A percentile compares a stretch with the other conserved stretches of the same genome.
These are phyloP conservation scores for Pyrrhoderma lamaoense DNA, from an alignment of 1,284 basidiomycete species.

Conservation along the genomic window DNA sequence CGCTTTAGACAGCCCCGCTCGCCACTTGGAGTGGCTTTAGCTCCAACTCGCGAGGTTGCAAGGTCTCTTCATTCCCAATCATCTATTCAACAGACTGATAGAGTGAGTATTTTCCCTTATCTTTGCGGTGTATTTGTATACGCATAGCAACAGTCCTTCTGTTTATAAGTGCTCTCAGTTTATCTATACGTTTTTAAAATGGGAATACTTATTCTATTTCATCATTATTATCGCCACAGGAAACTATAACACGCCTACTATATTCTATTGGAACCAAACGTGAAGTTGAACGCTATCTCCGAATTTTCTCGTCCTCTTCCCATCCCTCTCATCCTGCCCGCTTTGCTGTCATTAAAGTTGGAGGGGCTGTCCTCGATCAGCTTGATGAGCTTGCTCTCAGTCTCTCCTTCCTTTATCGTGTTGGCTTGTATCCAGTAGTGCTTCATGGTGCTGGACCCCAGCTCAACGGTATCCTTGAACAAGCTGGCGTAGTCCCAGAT, in stretches of 20 bases:
- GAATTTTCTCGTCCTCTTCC: constrained; percentile 88
- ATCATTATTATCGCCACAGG: constrained; percentile 54
- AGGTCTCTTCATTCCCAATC: constrained; percentile 8
- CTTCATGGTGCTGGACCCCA: constrained; percentile 95
- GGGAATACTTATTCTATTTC: too few relatives aligned
- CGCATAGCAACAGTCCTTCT: too few relatives aligned
- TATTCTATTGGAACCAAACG: constrained; percentile 94
- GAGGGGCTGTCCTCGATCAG: constrained; percentile 87
- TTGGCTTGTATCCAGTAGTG: constrained; percentile 91
- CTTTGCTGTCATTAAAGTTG: constrained; percentile 92
- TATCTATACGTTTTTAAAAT: too few relatives aligned
- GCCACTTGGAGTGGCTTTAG: too few relatives aligned
- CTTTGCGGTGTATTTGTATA: not conserved
- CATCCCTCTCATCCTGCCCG: constrained; percentile 79
- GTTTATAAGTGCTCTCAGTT: too few relatives aligned
- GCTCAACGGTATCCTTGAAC: constrained; percentile 85
- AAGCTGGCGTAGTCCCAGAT: constrained; percentile 86
- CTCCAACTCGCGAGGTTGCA: not conserved
- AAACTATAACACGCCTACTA: constrained; percentile 87
- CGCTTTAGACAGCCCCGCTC: not conserved
- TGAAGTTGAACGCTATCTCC: constrained; percentile 92
- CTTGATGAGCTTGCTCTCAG: constrained; percentile 88
- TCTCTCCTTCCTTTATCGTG: constrained; percentile 88
- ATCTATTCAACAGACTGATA: constrained; percentile 16
- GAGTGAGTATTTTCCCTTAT: constrained; percentile 8